Conservation (phyloP, 2,329 filamentous ascomycete species). For the Fusarium sp. region DNA sequence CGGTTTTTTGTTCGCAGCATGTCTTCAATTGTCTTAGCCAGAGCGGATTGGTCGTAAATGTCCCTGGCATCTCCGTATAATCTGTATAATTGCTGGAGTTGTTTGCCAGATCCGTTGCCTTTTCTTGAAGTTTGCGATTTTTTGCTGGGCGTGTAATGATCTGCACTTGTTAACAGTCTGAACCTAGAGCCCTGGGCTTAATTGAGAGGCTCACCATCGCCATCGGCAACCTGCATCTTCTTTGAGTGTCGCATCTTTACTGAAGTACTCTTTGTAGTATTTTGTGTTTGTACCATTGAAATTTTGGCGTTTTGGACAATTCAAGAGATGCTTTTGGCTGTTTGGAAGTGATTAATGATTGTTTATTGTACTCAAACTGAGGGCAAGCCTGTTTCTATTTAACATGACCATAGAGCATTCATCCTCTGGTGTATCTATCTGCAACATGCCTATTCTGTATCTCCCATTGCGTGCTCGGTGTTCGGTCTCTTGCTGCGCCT, state of each 20-base stretch:
- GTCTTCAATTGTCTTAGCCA: slow-evolving; percentile 29
- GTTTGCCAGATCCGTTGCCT: slow-evolving; percentile 19
- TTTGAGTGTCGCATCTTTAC: slow-evolving; percentile 24
- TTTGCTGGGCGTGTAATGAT: slow-evolving; percentile 7
- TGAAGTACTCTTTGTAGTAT: neutral
- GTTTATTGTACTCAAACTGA: neutral
- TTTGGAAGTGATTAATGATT: neutral
- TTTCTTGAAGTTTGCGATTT: slow-evolving; percentile 5
- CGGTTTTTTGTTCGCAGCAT: slow-evolving; percentile 32
- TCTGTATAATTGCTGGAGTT: slow-evolving; percentile 25
- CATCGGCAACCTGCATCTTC: neutral
- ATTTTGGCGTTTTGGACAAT: neutral
- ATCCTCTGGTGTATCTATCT: neutral
- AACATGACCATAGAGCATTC: neutral
- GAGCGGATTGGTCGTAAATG: slow-evolving; percentile 20
- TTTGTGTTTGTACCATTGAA: accelerated
- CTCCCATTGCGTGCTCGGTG: slow-evolving; percentile 10
- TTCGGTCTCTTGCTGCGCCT: slow-evolving; percentile 11
- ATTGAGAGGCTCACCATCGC: slow-evolving; percentile 3
- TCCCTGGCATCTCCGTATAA: slow-evolving; percentile 29
- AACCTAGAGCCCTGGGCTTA: neutral
- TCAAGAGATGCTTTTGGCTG: neutral
- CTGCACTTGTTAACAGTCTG: neutral
- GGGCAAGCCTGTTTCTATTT: neutral
- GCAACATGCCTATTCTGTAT: neutral